phyloP scores from a whole-genome alignment of 148 eudicot species.

The Drosera capensis region DNA sequence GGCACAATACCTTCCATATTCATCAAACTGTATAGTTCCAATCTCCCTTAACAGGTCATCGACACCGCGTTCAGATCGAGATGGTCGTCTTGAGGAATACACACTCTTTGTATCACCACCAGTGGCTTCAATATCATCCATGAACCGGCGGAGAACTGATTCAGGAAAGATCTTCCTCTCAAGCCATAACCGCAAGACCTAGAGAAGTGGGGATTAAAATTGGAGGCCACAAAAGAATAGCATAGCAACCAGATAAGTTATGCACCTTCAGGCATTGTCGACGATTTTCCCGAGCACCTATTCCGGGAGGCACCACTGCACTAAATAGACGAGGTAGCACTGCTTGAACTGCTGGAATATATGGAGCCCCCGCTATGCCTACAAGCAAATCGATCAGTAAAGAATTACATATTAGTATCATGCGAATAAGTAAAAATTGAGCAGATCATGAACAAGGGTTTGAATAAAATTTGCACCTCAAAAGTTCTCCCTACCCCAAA shows the following conservation, averaged over 20 bases:
- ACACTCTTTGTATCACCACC: conserved; percentile 10
- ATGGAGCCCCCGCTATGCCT: conserved; percentile 88
- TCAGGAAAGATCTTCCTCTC: conserved; percentile 94
- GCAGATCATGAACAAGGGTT: not conserved
- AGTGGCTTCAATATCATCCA: conserved; percentile 46
- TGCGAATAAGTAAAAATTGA: not conserved
- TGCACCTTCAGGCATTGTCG: conserved; percentile 85
- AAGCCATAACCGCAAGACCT: conserved; percentile 88
- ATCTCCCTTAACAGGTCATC: conserved; percentile 96
- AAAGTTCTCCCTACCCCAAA: not conserved
- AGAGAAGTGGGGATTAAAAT: not conserved
- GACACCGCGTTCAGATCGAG: conserved; percentile 72
- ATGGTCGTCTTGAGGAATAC: conserved; percentile 45
- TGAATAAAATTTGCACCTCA: not conserved
- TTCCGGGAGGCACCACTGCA: conserved; percentile 85
- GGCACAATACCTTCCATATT: conserved; percentile 86
- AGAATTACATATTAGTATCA: not conserved
- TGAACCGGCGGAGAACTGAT: conserved; percentile 49
- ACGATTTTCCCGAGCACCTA: conserved; percentile 73
- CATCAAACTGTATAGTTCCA: conserved; percentile 97
- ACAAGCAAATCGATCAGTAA: not conserved
- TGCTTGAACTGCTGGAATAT: conserved; percentile 73
- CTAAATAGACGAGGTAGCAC: conserved; percentile 72
- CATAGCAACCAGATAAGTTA: conserved; percentile 2
- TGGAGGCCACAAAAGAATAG: not conserved